Evolutionary conservation across 106 monocot genomes (phyloP).

Genomic region (Platanthera guangdongensis): DNA sequence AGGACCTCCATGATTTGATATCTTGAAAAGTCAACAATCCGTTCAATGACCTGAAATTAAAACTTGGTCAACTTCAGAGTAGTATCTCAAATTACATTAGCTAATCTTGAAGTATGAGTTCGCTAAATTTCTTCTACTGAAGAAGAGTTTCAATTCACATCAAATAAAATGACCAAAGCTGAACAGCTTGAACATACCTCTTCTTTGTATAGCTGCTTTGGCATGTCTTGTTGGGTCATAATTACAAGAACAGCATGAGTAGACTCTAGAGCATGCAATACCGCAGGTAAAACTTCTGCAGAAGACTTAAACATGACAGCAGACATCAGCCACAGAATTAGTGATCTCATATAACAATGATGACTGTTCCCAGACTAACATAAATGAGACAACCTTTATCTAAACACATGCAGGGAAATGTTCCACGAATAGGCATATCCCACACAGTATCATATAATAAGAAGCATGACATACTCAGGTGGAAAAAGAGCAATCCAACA

Average conservation of each 20-base stretch:
- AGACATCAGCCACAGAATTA: constrained; percentile 11
- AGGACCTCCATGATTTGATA: constrained; percentile 77
- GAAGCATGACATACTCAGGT: too few relatives aligned
- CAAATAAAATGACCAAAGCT: background rate
- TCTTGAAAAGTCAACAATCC: constrained; percentile 85
- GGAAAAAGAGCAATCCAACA: too few relatives aligned
- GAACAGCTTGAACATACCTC: constrained; percentile 50
- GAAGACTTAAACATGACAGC: constrained; percentile 39
- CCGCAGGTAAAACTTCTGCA: constrained; percentile 37
- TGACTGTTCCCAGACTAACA: background rate
- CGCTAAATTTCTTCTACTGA: background rate
- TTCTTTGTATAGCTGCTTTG: constrained; percentile 93
- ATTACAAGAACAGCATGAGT: constrained; percentile 69
- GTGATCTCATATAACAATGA: background rate
- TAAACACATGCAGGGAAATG: background rate
- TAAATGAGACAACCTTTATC: background rate
- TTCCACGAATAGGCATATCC: background rate
- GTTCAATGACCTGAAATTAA: constrained; percentile 73
- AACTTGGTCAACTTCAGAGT: background rate
- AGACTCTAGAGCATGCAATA: constrained; percentile 81
- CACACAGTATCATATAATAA: too few relatives aligned
- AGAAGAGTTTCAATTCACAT: background rate
- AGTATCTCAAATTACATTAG: background rate
- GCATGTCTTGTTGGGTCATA: constrained; percentile 90
- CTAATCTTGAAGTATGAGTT: background rate